Evolutionary conservation across 768 basidiomycete genomes (phyloP), one percentile per base, ranked within the genome.

Genomic region (Rhizopogon sp.): DNA sequence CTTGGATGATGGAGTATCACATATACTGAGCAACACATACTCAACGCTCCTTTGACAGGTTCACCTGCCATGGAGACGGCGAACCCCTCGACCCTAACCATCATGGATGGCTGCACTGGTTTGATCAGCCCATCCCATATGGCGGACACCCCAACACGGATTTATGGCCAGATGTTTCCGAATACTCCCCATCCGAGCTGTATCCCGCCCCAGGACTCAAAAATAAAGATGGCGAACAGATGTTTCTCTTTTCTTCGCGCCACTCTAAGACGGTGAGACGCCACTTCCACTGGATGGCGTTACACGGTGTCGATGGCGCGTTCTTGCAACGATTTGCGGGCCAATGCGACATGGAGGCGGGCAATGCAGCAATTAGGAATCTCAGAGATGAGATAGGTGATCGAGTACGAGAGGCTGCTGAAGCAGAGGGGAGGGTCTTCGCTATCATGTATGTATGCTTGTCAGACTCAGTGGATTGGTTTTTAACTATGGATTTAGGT

Each of bases 101-200:
- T 62, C 88, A 90, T 60, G 90, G 90, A 31, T 93, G 91, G 91
- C 74, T 90, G 17, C 90, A 93, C 62, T 93, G 91, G 90, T 83
- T 89, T 66, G 76, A 82, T 57, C 62, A 73, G 16, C 87, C 87
- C 1, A 74, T 91, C 10, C 76, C 83, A 2, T 71, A 79, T 25
- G 88, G 87, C 14, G 90, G 90, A 16, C 80, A 75, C 3, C 84
- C 86, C 4, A 89, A 86, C 60, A 81, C 77, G 45, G 91, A 93
- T 68, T 66, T 88, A 37, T 92, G 88, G 88, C 90, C 90, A 0
- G 89, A 91, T 60, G 76, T 84, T 0, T 86, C 87, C 5, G 77
- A 77, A 11, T 90, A 89, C 66, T 77, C 80, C 3, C 75, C 82
- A 6, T 83, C 83, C 1, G 90, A 93, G 67, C 76, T 91, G 10